Conservation (phyloP, 2,329 filamentous ascomycete genomes). For the Rugonectria rugulosa region DNA sequence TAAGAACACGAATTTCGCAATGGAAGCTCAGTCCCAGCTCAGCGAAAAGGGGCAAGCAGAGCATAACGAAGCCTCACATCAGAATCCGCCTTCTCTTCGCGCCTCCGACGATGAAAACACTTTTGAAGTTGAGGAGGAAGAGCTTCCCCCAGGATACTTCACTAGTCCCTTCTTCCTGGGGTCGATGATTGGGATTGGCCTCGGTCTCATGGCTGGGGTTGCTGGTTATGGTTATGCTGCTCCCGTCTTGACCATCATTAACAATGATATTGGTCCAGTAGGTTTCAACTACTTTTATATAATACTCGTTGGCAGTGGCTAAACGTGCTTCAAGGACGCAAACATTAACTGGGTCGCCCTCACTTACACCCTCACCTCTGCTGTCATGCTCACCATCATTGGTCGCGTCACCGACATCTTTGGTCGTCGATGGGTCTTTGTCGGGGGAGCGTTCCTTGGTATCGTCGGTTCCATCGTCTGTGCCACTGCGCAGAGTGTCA, state of each 20-base stretch:
- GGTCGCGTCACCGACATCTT: slow-evolving; percentile 40
- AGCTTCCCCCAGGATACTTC: slow-evolving; percentile 36
- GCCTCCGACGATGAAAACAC: slow-evolving; percentile 22
- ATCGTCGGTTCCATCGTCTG: slow-evolving; percentile 48
- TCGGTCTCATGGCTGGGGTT: slow-evolving; percentile 39
- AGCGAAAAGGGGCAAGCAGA: slow-evolving; percentile 18
- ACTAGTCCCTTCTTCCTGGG: slow-evolving; percentile 39
- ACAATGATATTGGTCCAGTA: slow-evolving; percentile 31
- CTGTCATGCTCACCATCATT: slow-evolving; percentile 37
- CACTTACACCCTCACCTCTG: slow-evolving; percentile 39
- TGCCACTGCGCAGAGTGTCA: slow-evolving; percentile 45
- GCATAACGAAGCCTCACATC: background rate
- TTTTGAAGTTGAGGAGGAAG: slow-evolving; percentile 29
- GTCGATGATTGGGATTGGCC: slow-evolving; percentile 34
- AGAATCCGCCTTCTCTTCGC: background rate
- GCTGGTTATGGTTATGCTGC: slow-evolving; percentile 39
- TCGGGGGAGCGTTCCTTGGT: slow-evolving; percentile 41
- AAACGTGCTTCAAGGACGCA: slow-evolving; percentile 18
- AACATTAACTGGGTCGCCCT: slow-evolving; percentile 43
- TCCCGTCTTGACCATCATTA: slow-evolving; percentile 29
- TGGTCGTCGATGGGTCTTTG: slow-evolving; percentile 39
- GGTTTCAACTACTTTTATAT: background rate
- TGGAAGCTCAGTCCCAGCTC: slow-evolving; percentile 13
- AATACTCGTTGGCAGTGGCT: background rate
- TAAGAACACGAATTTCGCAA: background rate